Evolutionary conservation across 2,329 filamentous ascomycete genomes (phyloP).

Genomic region (Fusarium begoniae): DNA sequence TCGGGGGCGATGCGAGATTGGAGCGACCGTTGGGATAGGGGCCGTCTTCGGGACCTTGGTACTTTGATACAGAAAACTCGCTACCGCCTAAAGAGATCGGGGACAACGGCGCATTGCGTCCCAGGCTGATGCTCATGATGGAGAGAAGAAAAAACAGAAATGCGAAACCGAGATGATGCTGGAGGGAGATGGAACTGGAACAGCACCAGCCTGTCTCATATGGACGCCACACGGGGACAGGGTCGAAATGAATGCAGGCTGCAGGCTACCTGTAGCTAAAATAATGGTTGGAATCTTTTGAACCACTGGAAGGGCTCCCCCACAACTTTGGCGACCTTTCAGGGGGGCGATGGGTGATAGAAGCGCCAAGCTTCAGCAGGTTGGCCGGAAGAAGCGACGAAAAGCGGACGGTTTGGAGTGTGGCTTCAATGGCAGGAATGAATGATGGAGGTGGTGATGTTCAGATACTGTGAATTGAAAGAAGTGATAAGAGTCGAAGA

Average conservation of each 20-base stretch:
- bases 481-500: not conserved
- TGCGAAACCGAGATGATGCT: constrained; percentile 35
- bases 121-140: constrained; percentile 68
- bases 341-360: constrained; percentile 33
- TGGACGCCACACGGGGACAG: constrained; percentile 40
- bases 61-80: constrained; percentile 81
- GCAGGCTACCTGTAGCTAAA: not conserved
- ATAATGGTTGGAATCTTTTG: constrained; percentile 37
- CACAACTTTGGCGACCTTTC: constrained; percentile 41
- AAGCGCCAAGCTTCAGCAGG: constrained; percentile 38
- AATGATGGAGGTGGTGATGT: not conserved
- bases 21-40: constrained; percentile 64
- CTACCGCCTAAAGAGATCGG: constrained; percentile 84
- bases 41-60: constrained; percentile 65
- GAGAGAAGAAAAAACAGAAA: constrained; percentile 32
- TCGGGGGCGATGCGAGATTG: constrained; percentile 74
- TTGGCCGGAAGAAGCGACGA: constrained; percentile 35
- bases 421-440: constrained; percentile 17
- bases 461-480: constrained; percentile 20
- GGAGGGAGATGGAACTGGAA: constrained; percentile 39
- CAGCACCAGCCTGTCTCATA: constrained; percentile 43
- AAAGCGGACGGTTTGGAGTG: constrained; percentile 13
- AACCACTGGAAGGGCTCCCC: constrained; percentile 37
- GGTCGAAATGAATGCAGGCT: constrained; percentile 39
- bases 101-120: constrained; percentile 79